Conservation (phyloP, 768 basidiomycete genomes). For the Hericium erinaceus region DNA sequence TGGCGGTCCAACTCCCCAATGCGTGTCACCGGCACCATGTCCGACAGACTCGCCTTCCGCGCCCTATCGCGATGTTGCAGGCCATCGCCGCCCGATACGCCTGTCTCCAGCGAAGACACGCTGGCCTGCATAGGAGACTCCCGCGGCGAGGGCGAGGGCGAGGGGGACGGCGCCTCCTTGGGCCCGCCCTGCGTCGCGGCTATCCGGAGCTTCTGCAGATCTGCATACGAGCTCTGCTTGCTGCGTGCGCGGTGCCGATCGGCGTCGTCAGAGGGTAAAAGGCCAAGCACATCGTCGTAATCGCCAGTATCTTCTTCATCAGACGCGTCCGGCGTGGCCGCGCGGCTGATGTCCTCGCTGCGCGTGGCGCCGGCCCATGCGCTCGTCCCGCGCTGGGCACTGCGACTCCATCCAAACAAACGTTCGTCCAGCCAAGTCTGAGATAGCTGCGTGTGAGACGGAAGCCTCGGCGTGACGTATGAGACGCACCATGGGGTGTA, state of each 20-base stretch:
- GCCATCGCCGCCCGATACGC: constrained; percentile 28
- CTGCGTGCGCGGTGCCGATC: constrained; percentile 39
- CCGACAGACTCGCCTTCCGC: constrained; percentile 48
- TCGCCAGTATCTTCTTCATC: constrained; percentile 88
- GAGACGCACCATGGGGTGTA: constrained; percentile 74
- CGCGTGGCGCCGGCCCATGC: constrained; percentile 63
- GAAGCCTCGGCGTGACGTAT: neutral
- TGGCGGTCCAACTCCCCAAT: constrained; percentile 49
- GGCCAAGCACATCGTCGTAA: constrained; percentile 80
- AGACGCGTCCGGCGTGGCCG: constrained; percentile 64
- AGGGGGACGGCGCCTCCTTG: constrained; percentile 5
- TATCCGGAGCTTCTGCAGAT: constrained; percentile 57
- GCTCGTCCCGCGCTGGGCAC: constrained; percentile 65
- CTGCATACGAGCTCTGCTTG: constrained; percentile 71
- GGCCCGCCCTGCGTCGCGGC: constrained; percentile 18
- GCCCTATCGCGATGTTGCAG: constrained; percentile 37
- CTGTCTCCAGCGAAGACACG: constrained; percentile 4
- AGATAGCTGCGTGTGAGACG: constrained; percentile 1
- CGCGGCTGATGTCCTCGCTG: constrained; percentile 51
- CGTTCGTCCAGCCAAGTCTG: constrained; percentile 86
- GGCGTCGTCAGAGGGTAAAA: constrained; percentile 42
- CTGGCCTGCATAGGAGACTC: constrained; percentile 8
- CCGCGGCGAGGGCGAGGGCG: constrained; percentile 1
- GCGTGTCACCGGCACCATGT: constrained; percentile 51
- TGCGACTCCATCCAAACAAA: constrained; percentile 83